phyloP scores from a whole-genome alignment of 441 rosid species.

The Pelargonium australe region DNA sequence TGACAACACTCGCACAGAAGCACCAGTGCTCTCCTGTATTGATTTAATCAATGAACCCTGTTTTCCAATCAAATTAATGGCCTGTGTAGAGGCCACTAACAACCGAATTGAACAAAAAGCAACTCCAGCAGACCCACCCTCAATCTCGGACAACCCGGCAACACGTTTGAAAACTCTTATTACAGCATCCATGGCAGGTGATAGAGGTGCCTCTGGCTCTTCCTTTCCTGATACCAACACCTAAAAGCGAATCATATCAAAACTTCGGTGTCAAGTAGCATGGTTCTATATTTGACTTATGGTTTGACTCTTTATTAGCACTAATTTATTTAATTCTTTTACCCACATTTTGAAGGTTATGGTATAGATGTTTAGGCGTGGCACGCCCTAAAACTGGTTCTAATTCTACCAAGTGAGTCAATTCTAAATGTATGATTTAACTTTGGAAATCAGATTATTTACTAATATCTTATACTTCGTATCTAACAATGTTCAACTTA shows the following conservation, averaged over 20 bases:
- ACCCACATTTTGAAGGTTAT: no score
- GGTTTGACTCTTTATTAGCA: background rate
- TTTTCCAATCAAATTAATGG: slow-evolving; percentile 81
- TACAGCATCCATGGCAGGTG: slow-evolving; percentile 86
- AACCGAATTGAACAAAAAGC: slow-evolving; percentile 57
- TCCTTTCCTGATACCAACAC: slow-evolving; percentile 78
- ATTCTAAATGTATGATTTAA: no score
- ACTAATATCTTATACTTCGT: no score
- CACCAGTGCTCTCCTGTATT: slow-evolving; percentile 69
- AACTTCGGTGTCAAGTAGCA: background rate
- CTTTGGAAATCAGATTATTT: no score
- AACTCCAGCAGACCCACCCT: slow-evolving; percentile 42
- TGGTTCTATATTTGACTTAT: background rate
- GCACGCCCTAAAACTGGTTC: no score
- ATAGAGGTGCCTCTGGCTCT: slow-evolving; percentile 62
- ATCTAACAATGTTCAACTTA: background rate
- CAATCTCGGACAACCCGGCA: slow-evolving; percentile 47
- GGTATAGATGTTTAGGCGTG: no score
- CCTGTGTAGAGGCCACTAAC: slow-evolving; percentile 79
- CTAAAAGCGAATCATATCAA: slow-evolving; percentile 25
- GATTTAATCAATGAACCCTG: slow-evolving; percentile 76
- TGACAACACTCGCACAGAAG: slow-evolving; percentile 62
- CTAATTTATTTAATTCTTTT: no score
- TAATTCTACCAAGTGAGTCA: background rate
- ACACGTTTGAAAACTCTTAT: slow-evolving; percentile 69